Base-by-base conservation (phyloP, 129 eudicot species). In the Pulicaria dysenterica region DNA sequence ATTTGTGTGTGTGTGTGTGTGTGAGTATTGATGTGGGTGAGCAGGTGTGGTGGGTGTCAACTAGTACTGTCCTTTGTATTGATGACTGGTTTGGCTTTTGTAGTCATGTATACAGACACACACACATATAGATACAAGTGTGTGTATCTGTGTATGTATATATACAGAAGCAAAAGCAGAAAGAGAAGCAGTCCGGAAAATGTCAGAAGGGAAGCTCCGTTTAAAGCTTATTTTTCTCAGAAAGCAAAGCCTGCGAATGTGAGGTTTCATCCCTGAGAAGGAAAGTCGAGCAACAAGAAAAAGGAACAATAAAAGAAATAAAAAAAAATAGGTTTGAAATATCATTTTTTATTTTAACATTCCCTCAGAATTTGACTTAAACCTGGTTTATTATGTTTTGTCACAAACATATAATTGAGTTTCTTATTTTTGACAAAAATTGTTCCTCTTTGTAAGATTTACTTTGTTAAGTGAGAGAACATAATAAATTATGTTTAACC, bases 51-150 rank as follows among this genome's bases (percentile, higher is more conserved):
- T 74, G 46, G 75, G 57, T 38, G 55, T 40, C 58, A 72, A 64
- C 46, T 73, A 77, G 80, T 74, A 61, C 14, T 61, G 82, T 81
- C 72, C 77, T 83, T 70, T 73, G 96, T 88, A 86, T 86, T 88
- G 85, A 88, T 88, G 97, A 91, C 81, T 77, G 75, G 79, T 74
- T 85, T 67, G 88, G 81, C 84, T 80, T 88, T 88, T 84, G 86
- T 76, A 82, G 70, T 45, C 67, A 70, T 70, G 61, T 83, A 79
- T 34, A 60, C 50, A 73, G 58, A 78, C 82, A 61, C 14, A 74
- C 66, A 83, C 7, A 53, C 13, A 81, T 46, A 75, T 43, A 74
- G 15, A 69, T 37, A 75, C 11, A 82, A 58, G 15, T 66, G 73
- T 66, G 43, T 67, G 75, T 56, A 24, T 0, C 31, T 24, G 53